These are phyloP conservation scores for Chrysoporthe austroafricana DNA, from an alignment of 2,329 filamentous ascomycete species.

Conservation along the genomic window DNA sequence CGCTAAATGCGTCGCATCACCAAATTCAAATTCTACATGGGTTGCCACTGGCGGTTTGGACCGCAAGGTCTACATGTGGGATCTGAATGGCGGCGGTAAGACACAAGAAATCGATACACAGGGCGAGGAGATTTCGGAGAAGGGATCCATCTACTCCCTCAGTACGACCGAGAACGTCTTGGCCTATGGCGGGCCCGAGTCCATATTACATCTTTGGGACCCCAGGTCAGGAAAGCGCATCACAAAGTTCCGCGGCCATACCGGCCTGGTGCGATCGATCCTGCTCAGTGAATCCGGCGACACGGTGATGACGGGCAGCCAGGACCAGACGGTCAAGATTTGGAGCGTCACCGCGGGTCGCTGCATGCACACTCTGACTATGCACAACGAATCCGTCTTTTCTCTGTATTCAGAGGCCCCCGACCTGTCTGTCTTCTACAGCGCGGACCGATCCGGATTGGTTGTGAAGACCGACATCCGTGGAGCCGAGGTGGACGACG, in stretches of 20 bases:
- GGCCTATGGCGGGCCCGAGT: slow-evolving; percentile 92
- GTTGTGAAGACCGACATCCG: slow-evolving; percentile 96
- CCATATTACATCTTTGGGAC: slow-evolving; percentile 91
- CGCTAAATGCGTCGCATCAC: slow-evolving; percentile 89
- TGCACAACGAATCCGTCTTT: slow-evolving; percentile 99
- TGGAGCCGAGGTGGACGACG: slow-evolving; percentile 80
- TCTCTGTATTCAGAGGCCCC: slow-evolving; percentile 89
- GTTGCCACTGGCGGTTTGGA: slow-evolving; percentile 93
- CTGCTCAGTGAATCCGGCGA: slow-evolving; percentile 87
- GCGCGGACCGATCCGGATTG: slow-evolving; percentile 86
- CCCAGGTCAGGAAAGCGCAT: slow-evolving; percentile 84
- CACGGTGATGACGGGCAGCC: slow-evolving; percentile 90
- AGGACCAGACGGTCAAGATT: slow-evolving; percentile 95
- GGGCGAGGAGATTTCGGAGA: slow-evolving; percentile 82
- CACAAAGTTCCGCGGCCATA: slow-evolving; percentile 96
- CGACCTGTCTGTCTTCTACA: slow-evolving; percentile 88
- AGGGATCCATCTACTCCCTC: slow-evolving; percentile 93
- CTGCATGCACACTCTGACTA: slow-evolving; percentile 97
- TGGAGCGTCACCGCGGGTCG: slow-evolving; percentile 95
- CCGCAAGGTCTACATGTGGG: slow-evolving; percentile 91
- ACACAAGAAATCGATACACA: slow-evolving; percentile 83
- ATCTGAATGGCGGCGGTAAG: slow-evolving; percentile 85
- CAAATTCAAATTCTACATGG: slow-evolving; percentile 69
- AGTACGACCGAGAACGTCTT: slow-evolving; percentile 79
- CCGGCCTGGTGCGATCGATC: slow-evolving; percentile 90